phyloP scores from a whole-genome alignment of 2,329 filamentous ascomycete genomes.

The Thielaviopsis euricoi region DNA sequence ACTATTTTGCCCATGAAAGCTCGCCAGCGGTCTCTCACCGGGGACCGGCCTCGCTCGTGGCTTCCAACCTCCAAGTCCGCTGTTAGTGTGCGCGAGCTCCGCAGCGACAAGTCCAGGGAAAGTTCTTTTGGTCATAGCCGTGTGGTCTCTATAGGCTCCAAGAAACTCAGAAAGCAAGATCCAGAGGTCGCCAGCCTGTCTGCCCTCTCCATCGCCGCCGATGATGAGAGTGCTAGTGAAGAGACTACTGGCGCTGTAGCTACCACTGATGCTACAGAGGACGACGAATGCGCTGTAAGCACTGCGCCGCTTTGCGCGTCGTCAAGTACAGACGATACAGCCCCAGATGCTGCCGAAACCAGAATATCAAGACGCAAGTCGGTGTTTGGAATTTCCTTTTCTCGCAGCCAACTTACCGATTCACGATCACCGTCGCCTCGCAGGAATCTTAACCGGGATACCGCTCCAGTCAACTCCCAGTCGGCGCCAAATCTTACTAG shows the following conservation, averaged over 20 bases:
- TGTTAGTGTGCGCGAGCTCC: slow-evolving; percentile 20
- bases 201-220: neutral
- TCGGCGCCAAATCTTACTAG: slow-evolving; percentile 10
- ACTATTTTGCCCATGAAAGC: slow-evolving; percentile 15
- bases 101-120: slow-evolving; percentile 14
- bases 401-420: slow-evolving; percentile 8
- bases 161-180: slow-evolving; percentile 1
- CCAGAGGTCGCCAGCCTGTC: neutral
- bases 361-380: slow-evolving; percentile 9
- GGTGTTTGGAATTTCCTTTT: slow-evolving; percentile 10
- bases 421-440: slow-evolving; percentile 12
- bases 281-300: neutral
- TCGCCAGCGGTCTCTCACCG: slow-evolving; percentile 29
- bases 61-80: slow-evolving; percentile 29
- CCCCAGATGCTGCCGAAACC: neutral
- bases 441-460: slow-evolving; percentile 4
- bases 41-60: slow-evolving; percentile 36
- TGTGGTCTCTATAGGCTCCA: slow-evolving; percentile 3
- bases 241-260: neutral
- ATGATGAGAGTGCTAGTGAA: neutral
- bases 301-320: neutral
- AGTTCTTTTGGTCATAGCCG: neutral
- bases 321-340: slow-evolving; percentile 3
- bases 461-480: slow-evolving; percentile 7
- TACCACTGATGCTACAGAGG: neutral